These are phyloP conservation scores for Boletus sp. DNA, from an alignment of 768 basidiomycete species.

Conservation along the genomic window DNA sequence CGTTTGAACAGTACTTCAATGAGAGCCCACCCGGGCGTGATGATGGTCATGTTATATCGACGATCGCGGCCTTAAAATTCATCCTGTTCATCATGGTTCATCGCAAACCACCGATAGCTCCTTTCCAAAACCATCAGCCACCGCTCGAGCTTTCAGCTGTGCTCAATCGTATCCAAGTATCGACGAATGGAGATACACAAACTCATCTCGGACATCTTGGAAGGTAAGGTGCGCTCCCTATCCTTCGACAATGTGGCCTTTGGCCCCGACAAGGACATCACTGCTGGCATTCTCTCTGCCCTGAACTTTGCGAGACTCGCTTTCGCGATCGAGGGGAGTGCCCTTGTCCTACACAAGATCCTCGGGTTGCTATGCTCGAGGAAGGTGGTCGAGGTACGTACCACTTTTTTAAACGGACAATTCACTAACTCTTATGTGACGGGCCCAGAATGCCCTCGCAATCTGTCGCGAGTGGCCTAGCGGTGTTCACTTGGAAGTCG, in stretches of 20 bases:
- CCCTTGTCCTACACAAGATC: constrained; percentile 9
- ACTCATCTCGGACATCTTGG: constrained; percentile 16
- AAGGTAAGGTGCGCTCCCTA: constrained; percentile 36
- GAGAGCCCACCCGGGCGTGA: not conserved
- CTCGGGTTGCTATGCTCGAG: constrained; percentile 11
- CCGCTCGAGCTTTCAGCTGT: too few relatives aligned
- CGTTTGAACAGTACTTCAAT: not conserved
- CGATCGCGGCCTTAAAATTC: not conserved
- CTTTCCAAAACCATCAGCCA: constrained; percentile 3
- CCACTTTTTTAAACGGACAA: not conserved
- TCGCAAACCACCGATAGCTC: constrained; percentile 1
- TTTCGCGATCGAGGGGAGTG: constrained; percentile 25
- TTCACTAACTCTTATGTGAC: not conserved
- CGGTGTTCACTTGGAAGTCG: constrained; percentile 47
- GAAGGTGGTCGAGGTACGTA: constrained; percentile 20
- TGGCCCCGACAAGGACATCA: constrained; percentile 24
- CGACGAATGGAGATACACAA: constrained; percentile 12
- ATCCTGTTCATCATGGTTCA: too few relatives aligned
- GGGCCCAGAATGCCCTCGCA: constrained; percentile 48
- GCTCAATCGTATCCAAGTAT: not conserved
- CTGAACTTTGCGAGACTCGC: constrained; percentile 56
- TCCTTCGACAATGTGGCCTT: constrained; percentile 45
- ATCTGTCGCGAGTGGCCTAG: constrained; percentile 51
- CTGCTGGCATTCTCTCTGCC: constrained; percentile 56
- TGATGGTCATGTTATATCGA: not conserved